Evolutionary conservation across 257 asterid genomes (phyloP).

Genomic region (Petrea volubilis): DNA sequence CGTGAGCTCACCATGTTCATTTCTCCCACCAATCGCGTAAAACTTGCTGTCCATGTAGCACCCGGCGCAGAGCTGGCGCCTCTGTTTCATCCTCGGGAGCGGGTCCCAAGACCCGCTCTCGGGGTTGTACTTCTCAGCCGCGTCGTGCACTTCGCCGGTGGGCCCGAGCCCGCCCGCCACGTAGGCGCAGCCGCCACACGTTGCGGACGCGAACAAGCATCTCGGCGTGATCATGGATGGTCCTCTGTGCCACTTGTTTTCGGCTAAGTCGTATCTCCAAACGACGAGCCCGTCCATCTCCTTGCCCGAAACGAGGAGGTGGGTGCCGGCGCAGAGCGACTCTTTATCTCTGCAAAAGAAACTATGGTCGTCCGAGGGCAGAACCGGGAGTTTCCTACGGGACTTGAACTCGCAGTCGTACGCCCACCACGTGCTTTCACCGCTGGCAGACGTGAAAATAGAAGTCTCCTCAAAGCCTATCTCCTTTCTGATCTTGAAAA

Average conservation of each 20-base stretch:
- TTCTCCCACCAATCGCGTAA: conserved; percentile 59
- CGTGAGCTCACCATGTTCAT: conserved; percentile 43
- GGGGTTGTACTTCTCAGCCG: conserved; percentile 49
- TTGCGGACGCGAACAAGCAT: conserved; percentile 62
- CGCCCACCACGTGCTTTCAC: conserved; percentile 55
- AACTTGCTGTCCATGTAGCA: conserved; percentile 55
- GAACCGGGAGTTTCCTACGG: conserved; percentile 42
- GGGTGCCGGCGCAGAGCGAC: conserved; percentile 57
- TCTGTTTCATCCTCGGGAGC: conserved; percentile 52
- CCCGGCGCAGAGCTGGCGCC: conserved; percentile 50
- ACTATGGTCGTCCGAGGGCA: conserved; percentile 57
- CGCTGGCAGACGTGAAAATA: conserved; percentile 51
- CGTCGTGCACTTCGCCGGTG: conserved; percentile 30
- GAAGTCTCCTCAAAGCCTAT: conserved; percentile 47
- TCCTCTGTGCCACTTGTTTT: conserved; percentile 51
- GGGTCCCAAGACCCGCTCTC: conserved; percentile 42
- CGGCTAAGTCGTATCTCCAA: conserved; percentile 53
- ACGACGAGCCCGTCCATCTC: conserved; percentile 53
- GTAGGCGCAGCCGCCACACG: conserved; percentile 46
- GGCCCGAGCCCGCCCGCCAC: conserved; percentile 54
- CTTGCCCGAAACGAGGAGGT: conserved; percentile 52
- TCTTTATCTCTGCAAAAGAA: conserved; percentile 57
- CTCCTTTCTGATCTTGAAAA: conserved; percentile 45
- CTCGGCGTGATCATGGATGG: conserved; percentile 58
- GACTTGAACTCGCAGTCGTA: conserved; percentile 47